Percentiles rank a stretch among this genome's conserved stretches.
Evolutionary conservation across 2,329 filamentous ascomycete species (phyloP).

Genomic region (Cladosporium colombiae): DNA sequence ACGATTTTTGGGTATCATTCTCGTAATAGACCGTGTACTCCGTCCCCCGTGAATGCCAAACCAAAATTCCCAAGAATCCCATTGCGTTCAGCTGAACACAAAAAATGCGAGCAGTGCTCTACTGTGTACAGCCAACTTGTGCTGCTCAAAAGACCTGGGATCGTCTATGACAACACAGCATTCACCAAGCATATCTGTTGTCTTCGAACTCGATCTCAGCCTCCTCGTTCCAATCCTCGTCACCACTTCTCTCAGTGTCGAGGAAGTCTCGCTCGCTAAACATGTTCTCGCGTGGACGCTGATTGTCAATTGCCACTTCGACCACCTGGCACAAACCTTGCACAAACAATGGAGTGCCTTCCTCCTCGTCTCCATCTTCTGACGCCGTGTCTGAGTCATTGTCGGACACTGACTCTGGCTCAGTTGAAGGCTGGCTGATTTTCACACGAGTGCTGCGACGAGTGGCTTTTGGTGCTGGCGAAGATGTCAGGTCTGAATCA

Average conservation of each 20-base stretch:
- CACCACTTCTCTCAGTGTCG: slow-evolving; percentile 59
- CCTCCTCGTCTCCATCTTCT: slow-evolving; percentile 36
- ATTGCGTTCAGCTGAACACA: not conserved
- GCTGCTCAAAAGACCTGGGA: not conserved
- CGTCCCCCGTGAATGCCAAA: not conserved
- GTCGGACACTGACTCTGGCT: slow-evolving; percentile 26
- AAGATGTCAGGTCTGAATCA: slow-evolving; percentile 24
- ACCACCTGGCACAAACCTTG: slow-evolving; percentile 73
- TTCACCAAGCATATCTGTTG: slow-evolving; percentile 42
- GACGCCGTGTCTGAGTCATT: slow-evolving; percentile 37
- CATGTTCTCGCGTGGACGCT: slow-evolving; percentile 68
- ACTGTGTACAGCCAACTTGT: not conserved
- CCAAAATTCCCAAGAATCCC: not conserved
- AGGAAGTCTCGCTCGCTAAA: slow-evolving; percentile 73
- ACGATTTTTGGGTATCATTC: slow-evolving; percentile 5
- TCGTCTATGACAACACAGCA: not conserved
- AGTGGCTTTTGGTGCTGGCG: slow-evolving; percentile 21
- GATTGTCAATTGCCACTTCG: slow-evolving; percentile 73
- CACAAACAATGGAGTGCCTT: slow-evolving; percentile 41
- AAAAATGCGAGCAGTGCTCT: not conserved
- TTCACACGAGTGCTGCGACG: slow-evolving; percentile 37
- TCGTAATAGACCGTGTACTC: not conserved
- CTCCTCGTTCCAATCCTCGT: slow-evolving; percentile 61
- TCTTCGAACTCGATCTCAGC: slow-evolving; percentile 52
- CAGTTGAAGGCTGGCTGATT: slow-evolving; percentile 24